phyloP scores from a whole-genome alignment of 208 protist genomes.

The Acanthamoeba pearcei region DNA sequence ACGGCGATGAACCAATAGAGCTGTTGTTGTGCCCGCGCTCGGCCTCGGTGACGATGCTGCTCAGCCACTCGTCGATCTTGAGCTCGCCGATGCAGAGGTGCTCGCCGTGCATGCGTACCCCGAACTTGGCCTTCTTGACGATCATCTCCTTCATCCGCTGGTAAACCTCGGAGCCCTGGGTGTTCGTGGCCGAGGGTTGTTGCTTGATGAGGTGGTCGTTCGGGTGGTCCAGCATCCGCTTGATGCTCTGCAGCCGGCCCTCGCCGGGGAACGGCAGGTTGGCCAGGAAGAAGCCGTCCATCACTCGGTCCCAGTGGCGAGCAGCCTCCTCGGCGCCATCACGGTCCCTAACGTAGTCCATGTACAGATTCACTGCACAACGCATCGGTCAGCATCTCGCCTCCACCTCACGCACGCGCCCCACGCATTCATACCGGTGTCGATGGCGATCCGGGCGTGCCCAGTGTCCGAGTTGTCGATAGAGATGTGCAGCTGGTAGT shows the following conservation, averaged over 20 bases:
- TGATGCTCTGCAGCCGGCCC: background rate
- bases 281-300: constrained; percentile 67
- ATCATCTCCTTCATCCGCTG: background rate
- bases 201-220: background rate
- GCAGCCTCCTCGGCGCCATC: background rate
- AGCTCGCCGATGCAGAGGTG: background rate
- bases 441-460: constrained; percentile 53
- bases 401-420: background rate
- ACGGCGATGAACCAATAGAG: too few species aligned
- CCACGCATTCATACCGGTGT: background rate
- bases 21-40: background rate
- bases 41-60: background rate
- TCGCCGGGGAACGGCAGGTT: constrained; percentile 10
- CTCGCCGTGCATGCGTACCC: background rate
- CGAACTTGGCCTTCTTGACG: constrained; percentile 1
- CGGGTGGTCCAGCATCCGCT: background rate
- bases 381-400: background rate
- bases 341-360: background rate
- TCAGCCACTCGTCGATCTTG: constrained; percentile 3
- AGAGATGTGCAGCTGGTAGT: constrained; percentile 70
- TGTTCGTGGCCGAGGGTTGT: background rate
- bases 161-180: background rate
- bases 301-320: constrained; percentile 6
- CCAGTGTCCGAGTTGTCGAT: constrained; percentile 71
- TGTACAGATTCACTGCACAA: constrained; percentile 57